Percentiles rank a stretch among this genome's conserved stretches.
Conservation (phyloP, 345 rosid species). For the Murraya paniculata region DNA sequence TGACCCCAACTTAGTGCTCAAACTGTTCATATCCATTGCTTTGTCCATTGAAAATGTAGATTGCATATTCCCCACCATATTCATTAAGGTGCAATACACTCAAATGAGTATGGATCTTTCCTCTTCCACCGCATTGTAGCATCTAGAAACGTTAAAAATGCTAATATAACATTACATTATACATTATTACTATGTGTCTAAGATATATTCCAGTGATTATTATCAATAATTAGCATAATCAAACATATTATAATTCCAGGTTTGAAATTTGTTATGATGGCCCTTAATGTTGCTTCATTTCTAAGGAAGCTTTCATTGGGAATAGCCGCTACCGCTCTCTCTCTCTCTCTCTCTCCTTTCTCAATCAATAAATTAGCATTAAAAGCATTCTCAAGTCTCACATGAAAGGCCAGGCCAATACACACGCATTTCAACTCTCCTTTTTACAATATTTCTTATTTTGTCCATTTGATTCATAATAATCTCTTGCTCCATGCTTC, state of each 20-base stretch:
- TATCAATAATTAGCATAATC: constrained; percentile 33
- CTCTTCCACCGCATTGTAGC: constrained; percentile 13
- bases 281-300: constrained; percentile 41
- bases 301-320: constrained; percentile 48
- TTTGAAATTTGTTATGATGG: constrained; percentile 32
- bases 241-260: constrained; percentile 33
- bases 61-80: constrained; percentile 34
- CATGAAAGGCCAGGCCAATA: constrained; percentile 21
- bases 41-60: constrained; percentile 40
- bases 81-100: constrained; percentile 29
- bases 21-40: constrained; percentile 32
- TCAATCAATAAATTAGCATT: constrained; percentile 28
- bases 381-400: constrained; percentile 29
- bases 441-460: background rate
- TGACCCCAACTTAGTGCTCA: no score
- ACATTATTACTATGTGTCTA: constrained; percentile 10
- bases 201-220: constrained; percentile 20
- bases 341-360: constrained; percentile 2
- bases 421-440: constrained; percentile 17
- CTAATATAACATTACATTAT: background rate
- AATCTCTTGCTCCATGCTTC: constrained; percentile 46
- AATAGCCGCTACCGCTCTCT: constrained; percentile 30
- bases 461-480: background rate
- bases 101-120: constrained; percentile 24
- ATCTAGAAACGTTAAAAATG: background rate